phyloP scores from a whole-genome alignment of 1,139 yeast species.

The Kodamaea alishanica region DNA sequence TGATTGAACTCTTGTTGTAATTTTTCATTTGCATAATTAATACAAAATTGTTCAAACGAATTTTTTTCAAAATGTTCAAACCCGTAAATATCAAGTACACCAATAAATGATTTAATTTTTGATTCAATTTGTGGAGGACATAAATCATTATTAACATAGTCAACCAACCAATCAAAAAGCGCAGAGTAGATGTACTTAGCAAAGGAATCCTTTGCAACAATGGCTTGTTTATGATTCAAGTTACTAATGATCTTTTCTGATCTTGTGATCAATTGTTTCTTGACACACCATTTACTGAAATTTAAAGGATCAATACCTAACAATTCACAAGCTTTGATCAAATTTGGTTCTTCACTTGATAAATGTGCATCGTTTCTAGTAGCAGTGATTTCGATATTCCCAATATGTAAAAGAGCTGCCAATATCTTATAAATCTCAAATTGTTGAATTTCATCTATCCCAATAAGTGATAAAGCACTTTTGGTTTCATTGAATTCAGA shows the following conservation, averaged over 20 bases:
- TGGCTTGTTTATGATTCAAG: constrained; percentile 78
- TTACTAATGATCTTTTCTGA: constrained; percentile 87
- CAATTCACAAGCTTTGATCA: constrained; percentile 78
- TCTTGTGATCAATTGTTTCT: constrained; percentile 90
- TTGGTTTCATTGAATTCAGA: constrained; percentile 71
- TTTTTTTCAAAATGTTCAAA: constrained; percentile 93
- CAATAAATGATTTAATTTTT: constrained; percentile 71
- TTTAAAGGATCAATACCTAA: constrained; percentile 71
- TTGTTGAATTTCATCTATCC: constrained; percentile 61
- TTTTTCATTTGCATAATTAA: constrained; percentile 96
- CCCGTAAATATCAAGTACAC: constrained; percentile 96
- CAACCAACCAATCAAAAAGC: constrained; percentile 92
- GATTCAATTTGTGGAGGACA: constrained; percentile 68
- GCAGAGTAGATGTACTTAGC: constrained; percentile 92
- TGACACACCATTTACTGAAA: constrained; percentile 90
- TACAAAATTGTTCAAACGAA: constrained; percentile 96
- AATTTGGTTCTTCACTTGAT: constrained; percentile 80
- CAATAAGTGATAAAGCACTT: constrained; percentile 75
- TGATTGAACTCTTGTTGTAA: constrained; percentile 96
- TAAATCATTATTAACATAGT: constrained; percentile 73
- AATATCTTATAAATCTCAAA: constrained; percentile 68
- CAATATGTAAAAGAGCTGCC: constrained; percentile 89
- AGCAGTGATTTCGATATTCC: constrained; percentile 86
- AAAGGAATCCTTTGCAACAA: constrained; percentile 92
- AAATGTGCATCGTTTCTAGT: constrained; percentile 82